These are phyloP conservation scores for Fusarium brevicatenulatum DNA, from an alignment of 2,329 filamentous ascomycete species.

Conservation along the genomic window DNA sequence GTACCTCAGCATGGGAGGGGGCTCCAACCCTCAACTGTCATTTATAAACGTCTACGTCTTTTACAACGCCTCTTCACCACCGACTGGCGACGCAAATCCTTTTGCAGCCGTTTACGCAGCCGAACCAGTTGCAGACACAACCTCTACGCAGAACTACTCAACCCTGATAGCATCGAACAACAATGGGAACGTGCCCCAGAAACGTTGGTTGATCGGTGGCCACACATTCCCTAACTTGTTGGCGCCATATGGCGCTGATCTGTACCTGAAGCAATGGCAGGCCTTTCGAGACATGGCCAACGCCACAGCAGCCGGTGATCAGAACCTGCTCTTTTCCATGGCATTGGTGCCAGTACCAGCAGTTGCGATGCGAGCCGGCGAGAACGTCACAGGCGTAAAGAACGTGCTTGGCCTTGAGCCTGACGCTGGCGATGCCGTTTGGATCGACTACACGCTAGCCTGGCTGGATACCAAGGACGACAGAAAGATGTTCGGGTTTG, in stretches of 20 bases:
- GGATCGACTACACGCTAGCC: background rate
- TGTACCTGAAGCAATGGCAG: background rate
- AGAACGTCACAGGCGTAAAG: background rate
- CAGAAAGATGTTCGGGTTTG: background rate
- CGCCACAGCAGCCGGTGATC: background rate
- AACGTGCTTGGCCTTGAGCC: background rate
- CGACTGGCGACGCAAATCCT: background rate
- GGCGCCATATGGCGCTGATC: background rate
- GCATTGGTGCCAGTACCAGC: background rate
- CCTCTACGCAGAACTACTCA: background rate
- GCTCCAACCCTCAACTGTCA: background rate
- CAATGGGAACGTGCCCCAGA: background rate
- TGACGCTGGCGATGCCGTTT: background rate
- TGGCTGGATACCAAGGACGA: background rate
- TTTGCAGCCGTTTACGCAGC: background rate
- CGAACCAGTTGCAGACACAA: background rate
- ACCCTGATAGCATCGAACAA: background rate
- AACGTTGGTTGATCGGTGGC: background rate
- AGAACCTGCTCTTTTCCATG: background rate
- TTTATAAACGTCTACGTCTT: background rate
- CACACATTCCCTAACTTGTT: background rate
- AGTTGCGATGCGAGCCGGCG: background rate
- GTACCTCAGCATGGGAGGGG: background rate
- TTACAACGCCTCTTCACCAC: background rate
- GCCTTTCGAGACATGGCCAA: background rate